Evolutionary conservation across 2,329 filamentous ascomycete species (phyloP).

Genomic region (Aspergillus puulaauensis): DNA sequence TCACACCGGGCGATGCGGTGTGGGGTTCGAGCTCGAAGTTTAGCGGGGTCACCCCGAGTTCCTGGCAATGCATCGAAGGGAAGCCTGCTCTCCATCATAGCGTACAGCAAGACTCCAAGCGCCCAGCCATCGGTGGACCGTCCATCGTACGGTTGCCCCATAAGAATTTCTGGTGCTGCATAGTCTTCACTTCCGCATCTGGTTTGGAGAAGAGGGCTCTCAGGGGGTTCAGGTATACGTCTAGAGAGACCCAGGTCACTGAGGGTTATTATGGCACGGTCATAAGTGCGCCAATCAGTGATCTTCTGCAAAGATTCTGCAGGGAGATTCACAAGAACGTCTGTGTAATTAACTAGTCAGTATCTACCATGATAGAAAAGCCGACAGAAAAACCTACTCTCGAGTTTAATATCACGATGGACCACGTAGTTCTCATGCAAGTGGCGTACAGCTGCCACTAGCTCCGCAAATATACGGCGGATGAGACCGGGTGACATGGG

Average conservation of each 20-base stretch:
- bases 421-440: slow-evolving; percentile 84
- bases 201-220: slow-evolving; percentile 86
- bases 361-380: background rate
- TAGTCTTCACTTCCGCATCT: slow-evolving; percentile 97
- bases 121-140: slow-evolving; percentile 93
- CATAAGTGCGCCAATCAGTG: slow-evolving; percentile 71
- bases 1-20: slow-evolving; percentile 95
- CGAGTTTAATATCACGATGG: slow-evolving; percentile 95
- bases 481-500: slow-evolving; percentile 69
- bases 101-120: slow-evolving; percentile 87
- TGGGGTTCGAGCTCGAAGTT: slow-evolving; percentile 76
- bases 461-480: slow-evolving; percentile 82
- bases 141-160: slow-evolving; percentile 93
- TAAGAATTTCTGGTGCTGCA: slow-evolving; percentile 91
- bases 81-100: slow-evolving; percentile 85
- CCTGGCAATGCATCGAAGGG: slow-evolving; percentile 89
- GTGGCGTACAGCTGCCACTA: slow-evolving; percentile 82
- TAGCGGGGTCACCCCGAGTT: slow-evolving; percentile 67
- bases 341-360: slow-evolving; percentile 46
- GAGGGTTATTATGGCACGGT: slow-evolving; percentile 80
- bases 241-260: slow-evolving; percentile 90
- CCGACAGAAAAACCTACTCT: slow-evolving; percentile 67
- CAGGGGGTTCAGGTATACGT: slow-evolving; percentile 68
- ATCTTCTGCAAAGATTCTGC: slow-evolving; percentile 64
- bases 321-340: slow-evolving; percentile 86